phyloP scores from a whole-genome alignment of 2,329 filamentous ascomycete genomes.

The Apiospora aurea region DNA sequence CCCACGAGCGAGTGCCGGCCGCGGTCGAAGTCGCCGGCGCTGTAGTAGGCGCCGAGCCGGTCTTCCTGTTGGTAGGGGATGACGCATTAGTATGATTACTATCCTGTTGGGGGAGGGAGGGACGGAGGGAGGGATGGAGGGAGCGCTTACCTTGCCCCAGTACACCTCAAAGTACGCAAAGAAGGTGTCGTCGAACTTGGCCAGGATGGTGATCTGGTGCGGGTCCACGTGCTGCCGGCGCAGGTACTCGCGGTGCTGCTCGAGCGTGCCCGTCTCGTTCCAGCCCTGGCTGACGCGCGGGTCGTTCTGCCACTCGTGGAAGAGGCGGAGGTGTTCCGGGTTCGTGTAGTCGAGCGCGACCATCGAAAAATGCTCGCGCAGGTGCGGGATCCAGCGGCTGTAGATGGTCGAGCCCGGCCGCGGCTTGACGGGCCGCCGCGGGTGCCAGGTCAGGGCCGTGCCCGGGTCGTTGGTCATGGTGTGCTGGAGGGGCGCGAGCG shows the following conservation, averaged over 20 bases:
- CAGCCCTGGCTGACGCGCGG: slow-evolving; percentile 81
- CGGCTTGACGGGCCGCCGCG: slow-evolving; percentile 75
- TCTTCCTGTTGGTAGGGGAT: slow-evolving; percentile 52
- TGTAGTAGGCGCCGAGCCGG: slow-evolving; percentile 62
- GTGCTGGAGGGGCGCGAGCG: slow-evolving; percentile 57
- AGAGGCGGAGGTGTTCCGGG: slow-evolving; percentile 69
- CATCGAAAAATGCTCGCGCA: slow-evolving; percentile 80
- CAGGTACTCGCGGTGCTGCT: slow-evolving; percentile 77
- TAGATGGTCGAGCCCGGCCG: slow-evolving; percentile 74
- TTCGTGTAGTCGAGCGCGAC: slow-evolving; percentile 74
- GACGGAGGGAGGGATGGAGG: background rate
- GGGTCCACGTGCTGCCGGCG: slow-evolving; percentile 72
- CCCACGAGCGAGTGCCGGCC: slow-evolving; percentile 66
- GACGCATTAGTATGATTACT: too few species aligned
- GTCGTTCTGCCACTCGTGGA: slow-evolving; percentile 85
- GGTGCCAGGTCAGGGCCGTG: slow-evolving; percentile 62
- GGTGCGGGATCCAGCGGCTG: slow-evolving; percentile 79
- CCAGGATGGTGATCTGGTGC: slow-evolving; percentile 74
- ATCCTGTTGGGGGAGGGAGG: too few species aligned
- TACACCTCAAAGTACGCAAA: slow-evolving; percentile 86
- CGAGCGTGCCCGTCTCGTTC: slow-evolving; percentile 79
- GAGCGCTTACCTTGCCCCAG: slow-evolving; percentile 66
- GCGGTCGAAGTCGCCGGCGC: slow-evolving; percentile 62
- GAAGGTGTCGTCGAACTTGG: slow-evolving; percentile 71
- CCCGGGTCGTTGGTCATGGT: slow-evolving; percentile 48